Base-by-base conservation (phyloP, 2,329 filamentous ascomycete species). In the Diplodia sapinea region DNA sequence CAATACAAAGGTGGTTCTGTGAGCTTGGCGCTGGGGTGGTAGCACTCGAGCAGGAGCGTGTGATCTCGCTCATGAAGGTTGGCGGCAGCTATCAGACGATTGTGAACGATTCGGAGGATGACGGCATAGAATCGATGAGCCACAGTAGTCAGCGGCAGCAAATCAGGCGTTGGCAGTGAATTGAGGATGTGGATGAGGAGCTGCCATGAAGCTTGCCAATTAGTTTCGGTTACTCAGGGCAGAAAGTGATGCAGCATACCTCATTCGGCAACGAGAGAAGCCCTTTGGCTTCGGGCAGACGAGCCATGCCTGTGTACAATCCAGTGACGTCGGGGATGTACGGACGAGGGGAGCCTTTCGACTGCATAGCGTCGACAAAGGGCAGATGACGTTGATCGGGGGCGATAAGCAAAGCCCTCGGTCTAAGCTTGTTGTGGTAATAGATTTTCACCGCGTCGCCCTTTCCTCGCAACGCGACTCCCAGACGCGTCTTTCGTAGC, bases 1-100 rank as follows among this genome's bases (percentile, higher is more conserved):
- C 91, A 94, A 74, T 86, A 85, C 13, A 93, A 83, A 66, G 88
- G 88, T 0, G 91, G 89, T 23, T 90, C 89, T 5, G 85, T 88
- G 61, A 90, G 82, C 76, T 89, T 89, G 29, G 85, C 88, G 70
- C 84, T 87, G 0, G 91, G 92, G 70, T 91, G 91, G 74, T 91
- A 94, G 76, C 90, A 92, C 79, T 94, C 91, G 51, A 96, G 86
- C 47, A 94, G 87, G 49, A 95, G 79, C 65, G 88, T 86, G 73
- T 92, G 87, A 47, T 87, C 85, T 47, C 84, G 79, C 13, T 67
- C 66, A 20, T 67, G 56, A 8, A 90, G 79, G 3, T 85, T 79
- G 4, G 87, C 84, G 23, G 87, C 86, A 23, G 84, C 77, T 56
- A 89, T 79, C 1, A 93, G 82, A 40, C 91, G 88, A 59, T 85